A percentile compares a stretch with the other conserved stretches of the same genome.
These are phyloP conservation scores for Aspergillus caelatus DNA, from an alignment of 2,329 filamentous ascomycete genomes.

Conservation along the genomic window DNA sequence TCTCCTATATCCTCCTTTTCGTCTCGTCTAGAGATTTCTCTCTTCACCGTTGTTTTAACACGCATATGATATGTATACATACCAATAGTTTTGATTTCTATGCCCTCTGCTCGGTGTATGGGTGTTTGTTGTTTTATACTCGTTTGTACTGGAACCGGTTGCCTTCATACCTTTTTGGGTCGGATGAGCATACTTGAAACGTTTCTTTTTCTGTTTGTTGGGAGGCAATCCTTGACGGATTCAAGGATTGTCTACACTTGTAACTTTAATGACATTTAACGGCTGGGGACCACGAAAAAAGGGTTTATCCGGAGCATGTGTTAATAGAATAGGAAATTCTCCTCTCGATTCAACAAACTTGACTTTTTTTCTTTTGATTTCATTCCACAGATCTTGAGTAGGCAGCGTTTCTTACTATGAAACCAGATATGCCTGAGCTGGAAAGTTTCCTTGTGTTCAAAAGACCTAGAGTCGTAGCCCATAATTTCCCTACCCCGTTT, in stretches of 20 bases:
- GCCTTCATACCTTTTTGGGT: constrained; percentile 29
- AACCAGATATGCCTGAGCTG: not conserved
- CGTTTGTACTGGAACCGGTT: constrained; percentile 21
- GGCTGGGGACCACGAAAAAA: constrained; percentile 38
- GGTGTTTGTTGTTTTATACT: constrained; percentile 36
- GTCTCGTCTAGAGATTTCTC: constrained; percentile 27
- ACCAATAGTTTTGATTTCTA: constrained; percentile 31
- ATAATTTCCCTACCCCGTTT: not conserved
- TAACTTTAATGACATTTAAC: constrained; percentile 44
- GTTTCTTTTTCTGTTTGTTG: constrained; percentile 18
- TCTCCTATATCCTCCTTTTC: constrained; percentile 27
- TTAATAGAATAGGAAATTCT: constrained; percentile 46
- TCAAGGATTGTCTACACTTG: constrained; percentile 38
- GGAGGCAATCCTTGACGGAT: constrained; percentile 23
- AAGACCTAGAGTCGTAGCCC: not conserved
- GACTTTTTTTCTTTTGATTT: constrained; percentile 6
- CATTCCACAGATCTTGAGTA: not conserved
- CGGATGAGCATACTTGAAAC: constrained; percentile 22
- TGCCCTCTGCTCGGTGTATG: constrained; percentile 36
- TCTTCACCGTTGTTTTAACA: constrained; percentile 30
- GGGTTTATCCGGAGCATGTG: constrained; percentile 37
- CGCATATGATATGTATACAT: constrained; percentile 43
- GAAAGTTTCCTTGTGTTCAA: not conserved
- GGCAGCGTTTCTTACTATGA: not conserved
- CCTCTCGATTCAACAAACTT: constrained; percentile 37